A percentile compares a stretch with the other conserved stretches of the same genome.
Conservation (phyloP, 345 rosid genomes). For the Pistacia integerrima region DNA sequence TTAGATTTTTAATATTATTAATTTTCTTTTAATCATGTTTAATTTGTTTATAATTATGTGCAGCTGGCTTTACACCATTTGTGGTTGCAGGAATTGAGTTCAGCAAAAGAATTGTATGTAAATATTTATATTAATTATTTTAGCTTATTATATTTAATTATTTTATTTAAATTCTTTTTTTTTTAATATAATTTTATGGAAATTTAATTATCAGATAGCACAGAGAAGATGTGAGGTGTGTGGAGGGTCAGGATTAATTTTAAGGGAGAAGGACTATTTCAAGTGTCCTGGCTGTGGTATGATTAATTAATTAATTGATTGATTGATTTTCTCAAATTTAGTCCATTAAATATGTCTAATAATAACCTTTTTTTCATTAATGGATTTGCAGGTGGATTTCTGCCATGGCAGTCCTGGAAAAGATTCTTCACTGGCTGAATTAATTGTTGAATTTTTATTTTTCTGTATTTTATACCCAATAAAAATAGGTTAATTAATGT, state of each 20-base stretch:
- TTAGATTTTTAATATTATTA: not conserved
- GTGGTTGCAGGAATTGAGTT: constrained; percentile 89
- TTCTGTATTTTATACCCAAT: not conserved
- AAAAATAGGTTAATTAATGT: too few species aligned
- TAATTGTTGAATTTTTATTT: not conserved
- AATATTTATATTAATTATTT: not conserved
- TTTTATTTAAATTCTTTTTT: not conserved
- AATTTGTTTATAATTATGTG: constrained; percentile 1
- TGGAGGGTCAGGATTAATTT: constrained; percentile 73
- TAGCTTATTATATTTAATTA: too few species aligned
- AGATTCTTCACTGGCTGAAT: constrained; percentile 80
- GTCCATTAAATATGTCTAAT: too few species aligned
- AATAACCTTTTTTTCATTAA: too few species aligned
- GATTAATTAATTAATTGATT: not conserved
- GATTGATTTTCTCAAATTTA: too few species aligned
- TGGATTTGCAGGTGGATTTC: constrained; percentile 70
- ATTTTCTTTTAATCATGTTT: not conserved
- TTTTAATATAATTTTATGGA: not conserved
- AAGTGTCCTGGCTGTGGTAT: constrained; percentile 72
- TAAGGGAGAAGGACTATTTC: constrained; percentile 50
- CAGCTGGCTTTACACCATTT: constrained; percentile 83
- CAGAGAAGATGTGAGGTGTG: constrained; percentile 78
- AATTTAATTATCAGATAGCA: constrained; percentile 48
- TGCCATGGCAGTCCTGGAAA: constrained; percentile 94
- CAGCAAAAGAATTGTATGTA: constrained; percentile 80